Base-by-base conservation (phyloP, 768 basidiomycete species). In the Hebeloma cylindrosporum region DNA sequence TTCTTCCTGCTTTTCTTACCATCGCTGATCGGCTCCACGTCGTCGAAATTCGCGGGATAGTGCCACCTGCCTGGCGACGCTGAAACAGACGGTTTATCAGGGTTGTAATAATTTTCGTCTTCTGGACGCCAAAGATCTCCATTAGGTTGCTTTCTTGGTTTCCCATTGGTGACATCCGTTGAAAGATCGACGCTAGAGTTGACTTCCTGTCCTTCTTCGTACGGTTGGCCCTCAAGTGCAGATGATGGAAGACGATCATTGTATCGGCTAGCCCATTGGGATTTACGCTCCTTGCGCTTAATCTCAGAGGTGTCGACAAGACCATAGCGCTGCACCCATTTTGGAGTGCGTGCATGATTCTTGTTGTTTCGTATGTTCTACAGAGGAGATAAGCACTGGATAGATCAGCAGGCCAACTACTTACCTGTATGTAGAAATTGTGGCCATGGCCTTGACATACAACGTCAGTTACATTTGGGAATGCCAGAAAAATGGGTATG, bases 291-390 rank as follows among this genome's bases (percentile, higher is more conserved):
- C 43, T 86, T 83, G 59, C 93, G 86, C 54, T 79, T 75, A 60
- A 88, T 83, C 54, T 85, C 82, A 26, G 82, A 72, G 17, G 80
- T 83, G 62, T 93, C 82, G 51, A 97, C 82, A 33, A 97, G 86
- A 28, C 94, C 94, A 63, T 91, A 91, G 51, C 85, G 79, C 65
- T 88, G 74, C 0, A 85, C 86, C 94, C 94, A 97, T 66, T 96
- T 94, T 14, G 94, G 94, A n/a, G 94, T 96, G 32, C 94, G 83
- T 10, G 77, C 74, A 61, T 88, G 79, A 56, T 82, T 94, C 74
- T 94, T 91, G 74, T 97, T 97, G 70, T 96, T 97, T 45, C 94
- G 77, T 53, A 97, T 83, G 66, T 96, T 96, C 84, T 97, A 61
- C 16, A 42, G 20, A 37, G n/a, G 46, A 14, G 14, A 25, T 54